Conservation (phyloP, 305 asterid genomes). For the Fraxinus latifolia region DNA sequence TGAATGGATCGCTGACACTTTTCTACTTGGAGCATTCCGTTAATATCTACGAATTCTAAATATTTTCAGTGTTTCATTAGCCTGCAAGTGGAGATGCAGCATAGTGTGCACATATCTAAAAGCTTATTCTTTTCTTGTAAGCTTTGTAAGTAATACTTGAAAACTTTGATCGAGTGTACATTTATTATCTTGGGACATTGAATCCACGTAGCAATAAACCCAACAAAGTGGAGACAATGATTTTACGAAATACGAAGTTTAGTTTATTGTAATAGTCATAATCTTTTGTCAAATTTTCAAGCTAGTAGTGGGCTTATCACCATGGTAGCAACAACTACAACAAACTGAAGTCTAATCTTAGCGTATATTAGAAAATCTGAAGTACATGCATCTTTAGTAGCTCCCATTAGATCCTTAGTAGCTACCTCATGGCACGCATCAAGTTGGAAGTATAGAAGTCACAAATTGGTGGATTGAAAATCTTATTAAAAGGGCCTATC, state of each 20-base stretch:
- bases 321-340: not conserved
- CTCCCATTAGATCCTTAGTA: not conserved
- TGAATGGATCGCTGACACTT: not conserved
- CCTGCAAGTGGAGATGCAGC: not conserved
- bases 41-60: not conserved
- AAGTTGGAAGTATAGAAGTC: not conserved
- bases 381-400: not conserved
- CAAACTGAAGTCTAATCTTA: not conserved
- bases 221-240: conserved; percentile 21
- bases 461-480: not conserved
- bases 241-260: conserved; percentile 2
- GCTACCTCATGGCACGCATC: not conserved
- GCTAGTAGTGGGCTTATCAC: not conserved
- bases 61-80: not conserved
- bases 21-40: not conserved
- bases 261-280: not conserved
- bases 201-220: conserved; percentile 9
- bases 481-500: not conserved
- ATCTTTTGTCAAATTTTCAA: not conserved
- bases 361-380: not conserved
- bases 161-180: not conserved
- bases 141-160: not conserved
- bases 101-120: not conserved
- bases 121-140: not conserved
- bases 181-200: conserved; percentile 26